phyloP scores from a whole-genome alignment of 2,329 filamentous ascomycete species.

The Helminthosporium solani region DNA sequence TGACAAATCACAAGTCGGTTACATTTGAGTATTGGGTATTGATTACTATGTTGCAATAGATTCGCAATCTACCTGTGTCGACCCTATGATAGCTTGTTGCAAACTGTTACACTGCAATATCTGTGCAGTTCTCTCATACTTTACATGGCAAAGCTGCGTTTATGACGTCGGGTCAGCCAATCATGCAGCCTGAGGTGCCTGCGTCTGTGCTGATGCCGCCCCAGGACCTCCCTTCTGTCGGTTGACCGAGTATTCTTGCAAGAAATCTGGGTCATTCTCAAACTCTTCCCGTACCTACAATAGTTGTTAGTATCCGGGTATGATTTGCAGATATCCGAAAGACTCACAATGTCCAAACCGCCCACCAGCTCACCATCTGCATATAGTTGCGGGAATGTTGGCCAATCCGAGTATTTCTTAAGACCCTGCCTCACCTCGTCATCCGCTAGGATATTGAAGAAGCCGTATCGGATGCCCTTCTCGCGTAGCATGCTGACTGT shows the following conservation, averaged over 20 bases:
- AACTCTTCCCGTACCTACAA: constrained; percentile 88
- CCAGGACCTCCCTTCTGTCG: constrained; percentile 12
- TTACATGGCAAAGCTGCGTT: too few species aligned
- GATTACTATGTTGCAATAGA: too few species aligned
- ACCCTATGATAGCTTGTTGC: too few species aligned
- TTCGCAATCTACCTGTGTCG: too few species aligned
- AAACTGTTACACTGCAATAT: too few species aligned
- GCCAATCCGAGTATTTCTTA: constrained; percentile 98
- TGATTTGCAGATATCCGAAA: background rate
- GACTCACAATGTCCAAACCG: constrained; percentile 89
- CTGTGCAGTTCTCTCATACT: too few species aligned
- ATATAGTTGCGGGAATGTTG: constrained; percentile 95
- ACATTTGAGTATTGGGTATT: too few species aligned
- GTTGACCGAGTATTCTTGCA: constrained; percentile 66
- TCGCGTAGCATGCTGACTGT: constrained; percentile 84
- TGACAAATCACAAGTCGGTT: too few species aligned
- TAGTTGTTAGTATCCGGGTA: constrained; percentile 27
- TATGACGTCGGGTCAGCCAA: background rate
- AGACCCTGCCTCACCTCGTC: constrained; percentile 95
- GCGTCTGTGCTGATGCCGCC: constrained; percentile 8
- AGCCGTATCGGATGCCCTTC: constrained; percentile 90
- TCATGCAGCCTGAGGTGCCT: constrained; percentile 7
- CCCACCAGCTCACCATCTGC: constrained; percentile 87
- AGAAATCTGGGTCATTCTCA: constrained; percentile 77
- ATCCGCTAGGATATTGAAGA: constrained; percentile 98